phyloP scores from a whole-genome alignment of 345 rosid genomes.

The Hypericum perforatum region DNA sequence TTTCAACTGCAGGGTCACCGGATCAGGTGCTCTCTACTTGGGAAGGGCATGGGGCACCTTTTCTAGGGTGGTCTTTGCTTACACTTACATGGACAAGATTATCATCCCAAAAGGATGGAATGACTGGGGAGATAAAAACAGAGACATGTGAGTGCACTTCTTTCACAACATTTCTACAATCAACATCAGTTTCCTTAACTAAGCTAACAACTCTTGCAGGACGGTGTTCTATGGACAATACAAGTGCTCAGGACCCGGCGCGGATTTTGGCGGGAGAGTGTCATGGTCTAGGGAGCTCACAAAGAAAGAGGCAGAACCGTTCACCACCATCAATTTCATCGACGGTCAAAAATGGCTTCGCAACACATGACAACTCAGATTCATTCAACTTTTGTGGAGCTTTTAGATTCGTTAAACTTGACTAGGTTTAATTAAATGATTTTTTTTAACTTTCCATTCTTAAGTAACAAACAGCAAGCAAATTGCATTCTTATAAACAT shows the following conservation, averaged over 20 bases:
- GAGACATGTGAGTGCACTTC: constrained; percentile 10
- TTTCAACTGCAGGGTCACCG: not conserved
- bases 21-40: constrained; percentile 1
- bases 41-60: constrained; percentile 5
- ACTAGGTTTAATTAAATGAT: too few relatives aligned
- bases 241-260: constrained; percentile 1
- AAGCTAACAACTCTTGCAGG: not conserved
- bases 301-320: not conserved
- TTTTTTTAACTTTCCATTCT: too few relatives aligned
- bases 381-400: not conserved
- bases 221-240: constrained; percentile 1
- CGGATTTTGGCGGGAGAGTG: constrained; percentile 2
- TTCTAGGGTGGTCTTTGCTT: constrained; percentile 1
- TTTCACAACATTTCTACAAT: too few relatives aligned
- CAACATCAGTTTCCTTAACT: too few relatives aligned
- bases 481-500: too few relatives aligned
- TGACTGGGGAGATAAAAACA: constrained; percentile 1
- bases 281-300: constrained; percentile 6
- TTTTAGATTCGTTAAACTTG: not conserved
- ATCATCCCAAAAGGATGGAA: not conserved
- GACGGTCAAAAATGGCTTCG: constrained; percentile 2
- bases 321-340: not conserved
- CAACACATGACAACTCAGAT: not conserved
- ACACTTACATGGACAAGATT: constrained; percentile 5
- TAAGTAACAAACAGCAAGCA: too few relatives aligned